Conservation (phyloP, 345 rosid species). For the Raphanus raphanistrum region DNA sequence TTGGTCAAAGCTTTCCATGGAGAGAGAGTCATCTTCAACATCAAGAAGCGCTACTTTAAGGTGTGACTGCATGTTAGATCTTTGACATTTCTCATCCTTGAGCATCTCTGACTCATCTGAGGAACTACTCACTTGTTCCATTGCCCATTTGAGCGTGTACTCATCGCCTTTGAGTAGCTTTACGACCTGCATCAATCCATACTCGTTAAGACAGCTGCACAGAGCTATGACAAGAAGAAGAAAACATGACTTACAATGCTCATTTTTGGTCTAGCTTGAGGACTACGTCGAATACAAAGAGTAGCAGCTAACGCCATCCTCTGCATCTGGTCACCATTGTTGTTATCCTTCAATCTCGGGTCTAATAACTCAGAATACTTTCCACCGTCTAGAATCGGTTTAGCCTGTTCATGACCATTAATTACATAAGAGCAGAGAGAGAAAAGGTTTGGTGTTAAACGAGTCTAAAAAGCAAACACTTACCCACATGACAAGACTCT, state of each 20-base stretch:
- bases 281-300: slow-evolving; percentile 74
- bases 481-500: slow-evolving; percentile 98
- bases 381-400: slow-evolving; percentile 65
- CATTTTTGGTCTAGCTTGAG: slow-evolving; percentile 77
- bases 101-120: slow-evolving; percentile 48
- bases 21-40: slow-evolving; percentile 63
- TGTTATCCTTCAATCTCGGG: slow-evolving; percentile 43
- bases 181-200: slow-evolving; percentile 48
- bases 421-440: background rate
- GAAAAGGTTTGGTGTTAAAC: background rate
- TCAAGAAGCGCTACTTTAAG: slow-evolving; percentile 79
- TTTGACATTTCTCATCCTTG: slow-evolving; percentile 53
- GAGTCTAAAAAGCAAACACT: slow-evolving; percentile 48
- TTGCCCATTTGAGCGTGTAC: slow-evolving; percentile 57
- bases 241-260: slow-evolving; percentile 52
- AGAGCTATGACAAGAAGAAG: background rate
- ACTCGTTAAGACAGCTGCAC: background rate
- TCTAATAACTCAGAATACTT: slow-evolving; percentile 65
- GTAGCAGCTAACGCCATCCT: slow-evolving; percentile 86
- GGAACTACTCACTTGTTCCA: slow-evolving; percentile 46
- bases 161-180: slow-evolving; percentile 83
- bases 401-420: slow-evolving; percentile 57
- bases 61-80: slow-evolving; percentile 72
- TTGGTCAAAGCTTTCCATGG: slow-evolving; percentile 69
- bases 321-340: slow-evolving; percentile 54